A percentile compares a stretch with the other conserved stretches of the same genome.
phyloP scores from a whole-genome alignment of 225 moss, liverwort and hornwort species.

The Sphagnum contortum region DNA sequence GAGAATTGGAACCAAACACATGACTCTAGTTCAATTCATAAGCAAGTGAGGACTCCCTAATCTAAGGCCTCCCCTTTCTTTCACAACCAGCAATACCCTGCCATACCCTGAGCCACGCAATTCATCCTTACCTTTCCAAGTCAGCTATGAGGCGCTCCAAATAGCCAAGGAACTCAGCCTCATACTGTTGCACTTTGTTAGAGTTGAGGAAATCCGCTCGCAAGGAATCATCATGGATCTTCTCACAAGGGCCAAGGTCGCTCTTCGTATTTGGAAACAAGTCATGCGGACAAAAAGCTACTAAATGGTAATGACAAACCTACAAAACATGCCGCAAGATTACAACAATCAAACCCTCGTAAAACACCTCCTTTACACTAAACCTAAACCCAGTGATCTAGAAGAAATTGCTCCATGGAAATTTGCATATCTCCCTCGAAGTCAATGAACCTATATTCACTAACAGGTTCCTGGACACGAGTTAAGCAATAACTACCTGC shows the following conservation, averaged over 20 bases:
- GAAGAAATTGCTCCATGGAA: too few species aligned
- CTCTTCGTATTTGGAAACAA: conserved; percentile 97
- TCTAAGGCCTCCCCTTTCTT: too few species aligned
- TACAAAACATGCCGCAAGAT: conserved; percentile 12
- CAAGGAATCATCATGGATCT: conserved; percentile 75
- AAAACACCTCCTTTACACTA: not conserved
- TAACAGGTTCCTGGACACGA: too few species aligned
- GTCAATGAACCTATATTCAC: too few species aligned
- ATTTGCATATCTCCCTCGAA: too few species aligned
- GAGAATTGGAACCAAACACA: too few species aligned
- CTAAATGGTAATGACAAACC: conserved; percentile 92
- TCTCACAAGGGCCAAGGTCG: conserved; percentile 80
- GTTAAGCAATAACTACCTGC: too few species aligned
- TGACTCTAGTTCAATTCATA: too few species aligned
- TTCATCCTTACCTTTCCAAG: conserved; percentile 60
- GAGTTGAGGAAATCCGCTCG: conserved; percentile 68
- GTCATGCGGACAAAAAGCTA: conserved; percentile 93
- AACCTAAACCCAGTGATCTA: too few species aligned
- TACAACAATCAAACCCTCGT: not conserved
- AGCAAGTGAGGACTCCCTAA: too few species aligned
- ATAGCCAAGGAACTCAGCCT: conserved; percentile 83
- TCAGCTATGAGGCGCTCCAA: conserved; percentile 87
- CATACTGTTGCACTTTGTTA: conserved; percentile 65
- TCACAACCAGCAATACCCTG: too few species aligned
- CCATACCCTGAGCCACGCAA: too few species aligned